Base-by-base conservation (phyloP, 495 filamentous ascomycete species). In the Aspergillus egyptiacus region DNA sequence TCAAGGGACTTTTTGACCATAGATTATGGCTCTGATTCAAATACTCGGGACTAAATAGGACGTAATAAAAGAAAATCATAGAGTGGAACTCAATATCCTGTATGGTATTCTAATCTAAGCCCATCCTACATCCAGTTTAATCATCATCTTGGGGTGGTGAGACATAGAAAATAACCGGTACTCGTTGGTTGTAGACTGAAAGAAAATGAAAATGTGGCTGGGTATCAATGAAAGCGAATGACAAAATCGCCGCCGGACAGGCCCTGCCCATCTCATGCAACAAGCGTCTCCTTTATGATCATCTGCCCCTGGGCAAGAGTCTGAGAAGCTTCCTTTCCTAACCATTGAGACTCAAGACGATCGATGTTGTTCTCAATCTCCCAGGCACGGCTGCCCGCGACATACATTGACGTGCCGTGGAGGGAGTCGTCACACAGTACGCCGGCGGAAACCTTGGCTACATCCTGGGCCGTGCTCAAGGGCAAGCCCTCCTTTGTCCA, bases 401-500 rank as follows among this genome's bases (percentile, higher is more conserved):
- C 64, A 28, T 69, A 76, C 59, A 76, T 73, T 0, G 67, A 71
- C 25, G 58, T 69, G 17, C 69, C 75, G 48, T 71, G 72, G 6
- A 70, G 60, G 18, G 57, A 58, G 15, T 42, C 41, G 35, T 69
- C 75, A 6, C 50, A 61, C 28, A 69, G 43, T 1, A 74, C 59
- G 6, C 70, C 68, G 0, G 67, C 56, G 2, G 76, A 74, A 6
- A 73, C 52, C 11, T 47, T 53, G 1, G 74, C 72, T 7, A 80
- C 70, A 28, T 75, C 69, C 2, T 52, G 50, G 0, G 73, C 60
- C 0, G 58, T 60, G 49, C 77, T 80, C 15, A 72, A 46, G 0
- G 76, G 75, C 36, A 78, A 58, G 9, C 62, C 63, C 20, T 68
- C 71, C 47, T 65, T 55, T 15, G 58, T 48, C 75, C 76, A 80